phyloP scores from a whole-genome alignment of 2,329 filamentous ascomycete genomes.

The Pseudogymnoascus destructans region DNA sequence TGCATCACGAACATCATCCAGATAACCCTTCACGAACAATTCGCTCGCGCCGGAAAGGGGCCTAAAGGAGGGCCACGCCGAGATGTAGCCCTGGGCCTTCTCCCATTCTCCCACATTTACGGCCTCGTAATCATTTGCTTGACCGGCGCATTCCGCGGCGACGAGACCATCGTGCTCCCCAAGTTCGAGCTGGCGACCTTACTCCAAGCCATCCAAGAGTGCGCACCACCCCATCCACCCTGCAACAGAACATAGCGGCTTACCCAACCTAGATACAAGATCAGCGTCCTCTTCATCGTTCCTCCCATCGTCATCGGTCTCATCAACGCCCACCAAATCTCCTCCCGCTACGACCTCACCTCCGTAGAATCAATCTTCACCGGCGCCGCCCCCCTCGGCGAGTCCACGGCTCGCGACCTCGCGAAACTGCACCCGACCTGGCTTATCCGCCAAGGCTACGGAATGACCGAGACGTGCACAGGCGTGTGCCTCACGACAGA shows the following conservation, averaged over 20 bases:
- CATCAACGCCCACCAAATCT: conserved; percentile 47
- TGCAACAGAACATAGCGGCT: not conserved
- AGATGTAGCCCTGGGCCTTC: conserved; percentile 46
- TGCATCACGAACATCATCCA: conserved; percentile 67
- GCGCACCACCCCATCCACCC: not conserved
- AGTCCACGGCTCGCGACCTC: conserved; percentile 56
- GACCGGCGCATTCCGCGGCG: conserved; percentile 53
- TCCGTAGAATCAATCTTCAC: conserved; percentile 54
- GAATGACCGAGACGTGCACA: conserved; percentile 65
- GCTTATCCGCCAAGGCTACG: conserved; percentile 60
- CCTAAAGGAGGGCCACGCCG: not conserved
- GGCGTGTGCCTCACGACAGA: conserved; percentile 49
- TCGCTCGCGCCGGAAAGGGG: not conserved
- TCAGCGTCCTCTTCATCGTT: conserved; percentile 47
- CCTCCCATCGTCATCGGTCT: conserved; percentile 73
- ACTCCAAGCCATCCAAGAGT: conserved; percentile 50
- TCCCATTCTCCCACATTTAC: conserved; percentile 73
- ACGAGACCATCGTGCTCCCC: conserved; percentile 57
- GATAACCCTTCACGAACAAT: conserved; percentile 33
- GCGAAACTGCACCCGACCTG: conserved; percentile 48
- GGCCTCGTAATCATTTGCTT: conserved; percentile 57
- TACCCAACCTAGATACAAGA: conserved; percentile 36
- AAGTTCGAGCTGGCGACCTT: conserved; percentile 62
- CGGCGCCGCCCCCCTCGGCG: conserved; percentile 65
- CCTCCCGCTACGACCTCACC: conserved; percentile 57